Base-by-base conservation (phyloP, 2,329 filamentous ascomycete genomes). In the Colletotrichum spaethianum region DNA sequence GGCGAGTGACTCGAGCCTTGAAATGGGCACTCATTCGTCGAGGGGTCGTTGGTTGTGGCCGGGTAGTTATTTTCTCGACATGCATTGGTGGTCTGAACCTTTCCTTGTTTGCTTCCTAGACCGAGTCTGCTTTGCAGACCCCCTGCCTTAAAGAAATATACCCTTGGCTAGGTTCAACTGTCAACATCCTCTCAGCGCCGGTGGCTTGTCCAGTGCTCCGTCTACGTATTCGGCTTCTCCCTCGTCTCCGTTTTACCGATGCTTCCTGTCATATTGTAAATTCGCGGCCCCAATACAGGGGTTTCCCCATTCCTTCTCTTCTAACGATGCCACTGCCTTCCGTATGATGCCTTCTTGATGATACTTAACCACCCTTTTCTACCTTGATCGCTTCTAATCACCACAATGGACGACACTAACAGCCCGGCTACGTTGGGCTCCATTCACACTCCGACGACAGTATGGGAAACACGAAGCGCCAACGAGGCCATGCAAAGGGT, bases 401-500 rank as follows among this genome's bases (percentile, higher is more conserved):
- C 20, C 20, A 42, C 16, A 8, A 33, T 33, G 14, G 20, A 28
- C 26, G 12, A 57, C 14, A 31, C 59, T 20, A 16, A 38, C 14
- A 44, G n/a, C 9, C 44, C 56, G 46, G 14, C 46, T 28, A 23
- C 40, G 20, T 55, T 40, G 18, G 28, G n/a, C 16, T 38, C 50
- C 33, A 52, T 48, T 48, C 33, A 50, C 20, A 57, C 42, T 2
- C 63, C 33, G 12, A 71, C 31, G 28, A 67, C 63, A 62, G 56
- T 48, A 57, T 67, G 63, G 56, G 56, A 71, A n/a, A 42, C 50
- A 46, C 62, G 67, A 46, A 70, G 46, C 26, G 48, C 63, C 11
- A 61, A 50, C n/a, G 56, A 63, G n/a, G 48, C 68, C 12, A 63
- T 70, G 44, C 59, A 60, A 53, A 63, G 52, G 38, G 52, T 69